Conservation (phyloP, 2,329 filamentous ascomycete species). For the Epichloe gansuensis region DNA sequence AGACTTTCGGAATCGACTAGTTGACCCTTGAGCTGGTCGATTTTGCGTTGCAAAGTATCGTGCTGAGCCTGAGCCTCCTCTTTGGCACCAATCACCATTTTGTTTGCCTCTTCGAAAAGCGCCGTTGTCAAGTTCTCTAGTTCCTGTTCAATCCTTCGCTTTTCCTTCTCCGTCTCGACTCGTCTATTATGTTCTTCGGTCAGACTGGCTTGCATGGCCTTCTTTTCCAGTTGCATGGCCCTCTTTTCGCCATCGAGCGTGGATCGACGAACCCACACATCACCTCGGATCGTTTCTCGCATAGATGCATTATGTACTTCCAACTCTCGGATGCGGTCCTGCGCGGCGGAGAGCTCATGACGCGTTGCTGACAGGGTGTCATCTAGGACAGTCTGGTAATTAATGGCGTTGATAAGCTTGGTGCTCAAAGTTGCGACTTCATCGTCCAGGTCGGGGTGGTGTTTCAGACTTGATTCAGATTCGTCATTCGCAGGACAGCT, state of each 20-base stretch:
- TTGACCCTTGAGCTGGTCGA: conserved; percentile 77
- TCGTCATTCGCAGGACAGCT: conserved; percentile 32
- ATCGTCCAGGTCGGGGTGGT: conserved; percentile 45
- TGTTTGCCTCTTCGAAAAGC: conserved; percentile 96
- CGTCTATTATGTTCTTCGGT: conserved; percentile 55
- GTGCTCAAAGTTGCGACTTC: conserved; percentile 87
- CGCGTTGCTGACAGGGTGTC: conserved; percentile 74
- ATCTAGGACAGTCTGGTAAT: conserved; percentile 85
- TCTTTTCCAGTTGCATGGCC: conserved; percentile 47
- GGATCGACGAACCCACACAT: conserved; percentile 63
- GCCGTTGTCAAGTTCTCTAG: conserved; percentile 81
- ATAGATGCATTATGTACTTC: conserved; percentile 55
- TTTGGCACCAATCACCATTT: conserved; percentile 84
- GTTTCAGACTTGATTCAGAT: conserved; percentile 21
- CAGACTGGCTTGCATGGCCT: conserved; percentile 42
- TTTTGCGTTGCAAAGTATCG: conserved; percentile 69
- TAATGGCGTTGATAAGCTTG: conserved; percentile 95
- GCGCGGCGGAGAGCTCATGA: conserved; percentile 67
- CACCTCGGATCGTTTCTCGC: conserved; percentile 59
- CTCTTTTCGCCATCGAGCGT: conserved; percentile 63
- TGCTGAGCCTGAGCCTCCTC: conserved; percentile 80
- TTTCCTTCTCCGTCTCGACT: conserved; percentile 60
- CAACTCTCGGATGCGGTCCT: conserved; percentile 53
- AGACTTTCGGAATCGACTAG: conserved; percentile 77
- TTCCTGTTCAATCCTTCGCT: conserved; percentile 83